Percentiles rank a stretch among this genome's conserved stretches.
These are phyloP conservation scores for Apiospora sp. DNA, from an alignment of 2,329 filamentous ascomycete genomes.

Conservation along the genomic window DNA sequence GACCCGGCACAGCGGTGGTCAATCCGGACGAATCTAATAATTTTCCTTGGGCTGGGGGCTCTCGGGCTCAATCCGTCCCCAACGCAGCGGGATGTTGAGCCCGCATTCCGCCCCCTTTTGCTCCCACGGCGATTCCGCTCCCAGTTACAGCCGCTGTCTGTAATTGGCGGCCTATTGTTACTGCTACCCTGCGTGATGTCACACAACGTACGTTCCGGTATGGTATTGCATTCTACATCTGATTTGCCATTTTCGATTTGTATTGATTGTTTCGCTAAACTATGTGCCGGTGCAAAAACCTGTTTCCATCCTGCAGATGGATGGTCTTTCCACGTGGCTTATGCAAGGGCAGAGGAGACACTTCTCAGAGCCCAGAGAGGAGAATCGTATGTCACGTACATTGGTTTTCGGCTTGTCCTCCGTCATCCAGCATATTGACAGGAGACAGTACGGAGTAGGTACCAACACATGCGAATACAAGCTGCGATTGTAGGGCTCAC, in stretches of 20 bases:
- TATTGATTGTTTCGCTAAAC: slow-evolving; percentile 8
- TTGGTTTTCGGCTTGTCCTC: not conserved
- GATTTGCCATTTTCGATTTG: not conserved
- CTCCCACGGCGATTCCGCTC: not conserved
- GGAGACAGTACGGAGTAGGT: not conserved
- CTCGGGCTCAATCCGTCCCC: slow-evolving; percentile 1
- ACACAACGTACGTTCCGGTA: slow-evolving; percentile 14
- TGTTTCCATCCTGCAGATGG: not conserved
- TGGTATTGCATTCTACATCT: not conserved
- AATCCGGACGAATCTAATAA: slow-evolving; percentile 19
- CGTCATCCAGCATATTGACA: not conserved
- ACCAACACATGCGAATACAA: not conserved
- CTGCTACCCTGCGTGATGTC: slow-evolving; percentile 14
- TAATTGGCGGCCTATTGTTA: not conserved
- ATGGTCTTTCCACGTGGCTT: slow-evolving; percentile 11
- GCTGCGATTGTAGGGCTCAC: not conserved
- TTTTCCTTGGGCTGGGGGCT: not conserved
- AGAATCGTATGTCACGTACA: not conserved
- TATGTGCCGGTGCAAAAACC: slow-evolving; percentile 1
- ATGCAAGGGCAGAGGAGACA: slow-evolving; percentile 8
- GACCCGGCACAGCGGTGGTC: slow-evolving; percentile 8
- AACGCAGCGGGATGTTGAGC: not conserved
- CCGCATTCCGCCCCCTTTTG: slow-evolving; percentile 9
- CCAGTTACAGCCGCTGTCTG: not conserved
- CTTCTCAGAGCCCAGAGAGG: not conserved